phyloP scores from a whole-genome alignment of 2,329 filamentous ascomycete species.

The Aspergillus sp. region DNA sequence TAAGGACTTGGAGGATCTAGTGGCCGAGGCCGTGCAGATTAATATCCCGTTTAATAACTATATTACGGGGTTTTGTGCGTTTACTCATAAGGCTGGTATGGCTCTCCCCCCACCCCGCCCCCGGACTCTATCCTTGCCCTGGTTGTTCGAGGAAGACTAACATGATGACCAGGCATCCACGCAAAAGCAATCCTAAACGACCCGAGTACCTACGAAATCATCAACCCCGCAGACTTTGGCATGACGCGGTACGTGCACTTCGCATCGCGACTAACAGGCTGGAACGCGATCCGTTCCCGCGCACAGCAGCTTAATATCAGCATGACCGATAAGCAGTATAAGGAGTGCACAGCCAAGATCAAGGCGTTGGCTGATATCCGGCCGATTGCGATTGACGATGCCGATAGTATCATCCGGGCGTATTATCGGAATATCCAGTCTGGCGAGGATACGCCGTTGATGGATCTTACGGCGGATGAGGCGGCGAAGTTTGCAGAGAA shows the following conservation, averaged over 20 bases:
- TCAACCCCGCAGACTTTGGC: constrained; percentile 83
- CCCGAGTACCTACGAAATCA: constrained; percentile 84
- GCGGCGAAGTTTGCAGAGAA: too few relatives aligned
- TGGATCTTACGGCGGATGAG: constrained; percentile 64
- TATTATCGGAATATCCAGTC: constrained; percentile 69
- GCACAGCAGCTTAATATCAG: constrained; percentile 77
- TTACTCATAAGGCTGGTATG: constrained; percentile 73
- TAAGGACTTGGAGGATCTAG: constrained; percentile 83
- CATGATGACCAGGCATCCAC: constrained; percentile 61
- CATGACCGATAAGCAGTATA: constrained; percentile 75
- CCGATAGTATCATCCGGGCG: constrained; percentile 79
- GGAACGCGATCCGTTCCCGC: constrained; percentile 93
- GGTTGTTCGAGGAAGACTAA: too few relatives aligned
- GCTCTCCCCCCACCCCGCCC: too few relatives aligned
- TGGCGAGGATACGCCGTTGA: constrained; percentile 59
- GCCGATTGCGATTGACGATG: constrained; percentile 83
- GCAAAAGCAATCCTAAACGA: constrained; percentile 84
- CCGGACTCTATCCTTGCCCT: too few relatives aligned
- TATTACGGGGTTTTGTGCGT: constrained; percentile 75
- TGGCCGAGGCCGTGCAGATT: constrained; percentile 76
- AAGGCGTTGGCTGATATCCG: constrained; percentile 85
- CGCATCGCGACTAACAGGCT: constrained; percentile 77
- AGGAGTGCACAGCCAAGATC: constrained; percentile 82
- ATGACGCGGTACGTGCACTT: constrained; percentile 87
- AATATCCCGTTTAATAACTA: constrained; percentile 86